Evolutionary conservation across 2,329 filamentous ascomycete genomes (phyloP), one percentile per base, ranked within the genome.

Genomic region (Zasmidium cellare): DNA sequence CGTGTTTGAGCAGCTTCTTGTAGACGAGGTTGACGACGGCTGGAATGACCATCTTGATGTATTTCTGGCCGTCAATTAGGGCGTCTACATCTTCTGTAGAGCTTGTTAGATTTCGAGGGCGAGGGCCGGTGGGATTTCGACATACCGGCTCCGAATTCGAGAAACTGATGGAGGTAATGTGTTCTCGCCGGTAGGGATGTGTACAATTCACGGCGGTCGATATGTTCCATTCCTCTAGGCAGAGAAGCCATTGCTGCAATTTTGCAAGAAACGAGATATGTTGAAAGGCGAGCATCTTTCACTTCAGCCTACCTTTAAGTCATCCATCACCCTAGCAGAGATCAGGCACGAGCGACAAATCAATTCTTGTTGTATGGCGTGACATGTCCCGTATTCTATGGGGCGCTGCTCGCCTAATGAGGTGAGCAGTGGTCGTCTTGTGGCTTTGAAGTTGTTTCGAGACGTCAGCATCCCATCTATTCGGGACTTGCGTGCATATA

Each of bases 21-120:
- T 93, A 94, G 31, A 93, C 88, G 59, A 92, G 89, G 74, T 92
- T 91, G 69, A 93, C 89, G 20, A 94, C 83, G 47, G 89, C 87
- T 1, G 91, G 91, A 62, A 93, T 91, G 28, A 93, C 82, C n/a
- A 87, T 85, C 68, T 88, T 89, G 77, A 92, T 87, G 75, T 91
- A 91, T 72, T 91, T 91, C 58, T 84, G 80, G 61, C 88, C 89
- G 2, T 80, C 79, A 14, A 84, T 80, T 38, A 92, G 81, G 41
- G 88, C 88, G 64, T 89, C 87, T 56, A 91, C 85, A 69, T 92
- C 89, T 61, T 82, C 89, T 90, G 58, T 3, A 31, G n/a, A 58
- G 18, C 25, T 47, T 55, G 66, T 54, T 69, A 62, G 61, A 54
- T 12, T 19, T 41, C n/a, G n/a, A 19, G 41, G 24, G 24, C 45